Base-by-base conservation (phyloP, 139 green algal species). In the Chlamydomonas eustigma region DNA sequence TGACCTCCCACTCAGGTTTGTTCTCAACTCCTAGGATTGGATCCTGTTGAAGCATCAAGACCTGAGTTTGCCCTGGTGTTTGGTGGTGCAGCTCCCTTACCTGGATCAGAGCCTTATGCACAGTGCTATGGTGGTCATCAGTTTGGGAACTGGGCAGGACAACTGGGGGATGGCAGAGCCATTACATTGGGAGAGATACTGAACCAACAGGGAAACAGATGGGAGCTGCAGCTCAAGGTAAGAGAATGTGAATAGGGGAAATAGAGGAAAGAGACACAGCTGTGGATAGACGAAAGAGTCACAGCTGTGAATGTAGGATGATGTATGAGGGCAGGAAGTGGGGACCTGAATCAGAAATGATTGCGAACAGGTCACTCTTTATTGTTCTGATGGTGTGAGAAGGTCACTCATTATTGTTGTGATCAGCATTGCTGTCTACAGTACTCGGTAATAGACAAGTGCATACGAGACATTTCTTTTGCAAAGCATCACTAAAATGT, bases 191-290 rank as follows among this genome's bases (percentile, higher is more conserved):
- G 91, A 0, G 88, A 97, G 80, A 76, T 90, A 37, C 67, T 92
- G 1, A 86, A 86, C 65, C 4, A 3, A 2, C 58, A 30, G 32
- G 84, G 87, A 0, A 76, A 86, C 37, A 69, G 88, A 0, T 97
- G 90, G 90, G 94, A 98, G 87, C 76, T 98, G 73, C 94, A 98
- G 88, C 87, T 98, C n/a, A 98, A 89, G 31, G 65, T 72, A 12
- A 28, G 65, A 12, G 31, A 34, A 58, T 12, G 44, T 12, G 44
- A n/a, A n/a, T n/a, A 12, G 44, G 44, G 44, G 18, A 18, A 36
- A 32, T 8, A 71, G 30, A 38, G 30, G 28, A 71, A 8, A 38
- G 63, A 22, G 63, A 32, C 31, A 18, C 12, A 58, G 44, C 44
- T 12, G 44, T 18, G n/a, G n/a, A n/a, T n/a, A n/a, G n/a, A n/a